These are phyloP conservation scores for Mucor racemosus DNA, from an alignment of 371 early-diverging fungal species.

Conservation along the genomic window DNA sequence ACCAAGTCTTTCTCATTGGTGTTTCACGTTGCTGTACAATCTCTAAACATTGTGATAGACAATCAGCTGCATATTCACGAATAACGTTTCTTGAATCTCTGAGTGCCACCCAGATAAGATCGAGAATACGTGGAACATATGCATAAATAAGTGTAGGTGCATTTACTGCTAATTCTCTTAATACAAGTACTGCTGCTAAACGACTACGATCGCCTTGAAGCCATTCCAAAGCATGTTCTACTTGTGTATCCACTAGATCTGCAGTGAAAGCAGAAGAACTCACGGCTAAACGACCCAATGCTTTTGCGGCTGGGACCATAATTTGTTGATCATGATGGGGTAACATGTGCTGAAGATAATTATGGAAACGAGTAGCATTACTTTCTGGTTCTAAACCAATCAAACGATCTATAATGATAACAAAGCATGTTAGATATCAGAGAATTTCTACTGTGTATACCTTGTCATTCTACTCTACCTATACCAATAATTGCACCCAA, in stretches of 20 bases:
- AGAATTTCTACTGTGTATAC: too few species aligned
- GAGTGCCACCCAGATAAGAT: slow-evolving; percentile 87
- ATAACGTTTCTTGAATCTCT: slow-evolving; percentile 83
- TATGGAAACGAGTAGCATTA: slow-evolving; percentile 87
- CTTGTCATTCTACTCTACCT: slow-evolving; percentile 43
- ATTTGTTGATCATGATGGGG: slow-evolving; percentile 84
- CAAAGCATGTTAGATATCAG: neutral
- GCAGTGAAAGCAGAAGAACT: slow-evolving; percentile 82
- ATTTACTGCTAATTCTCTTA: slow-evolving; percentile 82
- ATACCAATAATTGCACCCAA: slow-evolving; percentile 78
- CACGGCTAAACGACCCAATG: slow-evolving; percentile 80
- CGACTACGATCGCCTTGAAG: slow-evolving; percentile 85
- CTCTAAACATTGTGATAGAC: slow-evolving; percentile 81
- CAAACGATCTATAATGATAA: slow-evolving; percentile 68
- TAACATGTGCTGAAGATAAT: slow-evolving; percentile 83
- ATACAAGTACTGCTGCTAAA: slow-evolving; percentile 87
- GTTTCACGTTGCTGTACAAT: slow-evolving; percentile 86
- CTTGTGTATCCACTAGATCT: slow-evolving; percentile 87
- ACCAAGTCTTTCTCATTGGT: slow-evolving; percentile 71
- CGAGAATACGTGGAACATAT: slow-evolving; percentile 85
- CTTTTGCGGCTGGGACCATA: slow-evolving; percentile 84
- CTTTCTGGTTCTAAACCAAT: slow-evolving; percentile 89
- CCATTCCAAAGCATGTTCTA: slow-evolving; percentile 90
- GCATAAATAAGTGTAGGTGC: slow-evolving; percentile 88
- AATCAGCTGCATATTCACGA: slow-evolving; percentile 89